A percentile compares a stretch with the other conserved stretches of the same genome.
phyloP scores from a whole-genome alignment of 83 land plant genomes.

The Diphasiastrum complanatum region DNA sequence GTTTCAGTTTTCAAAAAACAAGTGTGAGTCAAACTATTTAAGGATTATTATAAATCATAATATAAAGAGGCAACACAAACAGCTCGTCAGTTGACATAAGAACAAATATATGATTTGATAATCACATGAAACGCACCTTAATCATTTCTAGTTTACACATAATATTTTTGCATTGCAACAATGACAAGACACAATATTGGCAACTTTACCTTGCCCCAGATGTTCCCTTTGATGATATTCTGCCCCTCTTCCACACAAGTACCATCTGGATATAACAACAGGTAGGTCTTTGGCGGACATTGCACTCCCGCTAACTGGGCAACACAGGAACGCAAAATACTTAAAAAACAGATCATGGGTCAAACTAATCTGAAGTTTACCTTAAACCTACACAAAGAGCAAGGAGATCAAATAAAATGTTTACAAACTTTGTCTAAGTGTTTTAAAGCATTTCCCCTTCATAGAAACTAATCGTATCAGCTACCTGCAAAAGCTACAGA shows the following conservation, averaged over 20 bases:
- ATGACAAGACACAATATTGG: too few relatives aligned
- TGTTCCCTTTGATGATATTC: constrained; percentile 7
- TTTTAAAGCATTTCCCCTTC: neutral
- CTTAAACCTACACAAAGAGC: too few relatives aligned
- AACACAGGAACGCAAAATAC: too few relatives aligned
- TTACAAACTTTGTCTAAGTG: neutral
- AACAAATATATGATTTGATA: too few relatives aligned
- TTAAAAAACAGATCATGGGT: too few relatives aligned
- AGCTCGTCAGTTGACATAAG: too few relatives aligned
- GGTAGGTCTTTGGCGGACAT: constrained; percentile 13
- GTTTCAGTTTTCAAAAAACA: too few relatives aligned
- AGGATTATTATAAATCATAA: too few relatives aligned
- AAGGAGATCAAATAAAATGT: neutral
- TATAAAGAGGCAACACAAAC: too few relatives aligned
- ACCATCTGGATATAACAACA: constrained; percentile 3
- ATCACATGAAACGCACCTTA: neutral
- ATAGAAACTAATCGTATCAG: neutral
- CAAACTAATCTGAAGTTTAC: too few relatives aligned
- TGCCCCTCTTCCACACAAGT: constrained; percentile 5
- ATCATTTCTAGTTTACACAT: neutral
- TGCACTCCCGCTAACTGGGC: constrained; percentile 13
- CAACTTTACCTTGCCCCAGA: constrained; percentile 5
- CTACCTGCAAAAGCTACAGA: neutral
- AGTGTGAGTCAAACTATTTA: too few relatives aligned
- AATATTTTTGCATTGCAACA: neutral